phyloP scores from a whole-genome alignment of 148 eudicot species.

The Arbutus unedo region DNA sequence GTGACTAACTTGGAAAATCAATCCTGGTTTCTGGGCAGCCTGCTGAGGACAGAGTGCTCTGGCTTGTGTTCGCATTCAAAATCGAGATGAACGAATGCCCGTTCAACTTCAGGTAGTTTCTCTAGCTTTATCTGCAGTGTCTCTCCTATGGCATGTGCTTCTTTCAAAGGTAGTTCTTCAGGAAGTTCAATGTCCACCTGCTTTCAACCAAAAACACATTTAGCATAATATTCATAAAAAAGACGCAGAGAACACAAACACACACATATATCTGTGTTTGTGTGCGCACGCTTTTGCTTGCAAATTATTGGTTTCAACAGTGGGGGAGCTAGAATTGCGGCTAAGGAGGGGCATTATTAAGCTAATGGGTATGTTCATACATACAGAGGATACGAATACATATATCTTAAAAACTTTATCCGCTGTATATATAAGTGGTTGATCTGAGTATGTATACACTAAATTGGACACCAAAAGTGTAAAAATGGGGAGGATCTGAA shows the following conservation, averaged over 20 bases:
- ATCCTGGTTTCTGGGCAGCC: constrained; percentile 71
- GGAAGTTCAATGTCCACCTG: constrained; percentile 97
- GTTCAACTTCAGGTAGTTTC: constrained; percentile 85
- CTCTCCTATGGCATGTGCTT: constrained; percentile 87
- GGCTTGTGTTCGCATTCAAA: constrained; percentile 90
- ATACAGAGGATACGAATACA: background rate
- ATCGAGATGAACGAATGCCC: constrained; percentile 95
- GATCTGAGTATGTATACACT: background rate
- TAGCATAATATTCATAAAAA: background rate
- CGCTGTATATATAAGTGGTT: background rate
- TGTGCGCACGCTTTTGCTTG: too few species aligned
- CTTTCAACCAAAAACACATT: background rate
- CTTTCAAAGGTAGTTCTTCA: constrained; percentile 72
- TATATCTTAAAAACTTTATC: background rate
- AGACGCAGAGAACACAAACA: background rate
- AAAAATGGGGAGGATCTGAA: background rate
- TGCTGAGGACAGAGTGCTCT: constrained; percentile 74
- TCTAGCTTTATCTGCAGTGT: constrained; percentile 74
- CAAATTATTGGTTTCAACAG: background rate
- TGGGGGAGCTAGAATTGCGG: background rate
- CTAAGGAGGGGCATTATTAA: background rate
- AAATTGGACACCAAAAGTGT: too few species aligned
- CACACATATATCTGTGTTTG: background rate
- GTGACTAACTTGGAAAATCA: constrained; percentile 25
- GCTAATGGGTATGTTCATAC: background rate